phyloP scores from a whole-genome alignment of 257 asterid species.

The Jasminum sambac region DNA sequence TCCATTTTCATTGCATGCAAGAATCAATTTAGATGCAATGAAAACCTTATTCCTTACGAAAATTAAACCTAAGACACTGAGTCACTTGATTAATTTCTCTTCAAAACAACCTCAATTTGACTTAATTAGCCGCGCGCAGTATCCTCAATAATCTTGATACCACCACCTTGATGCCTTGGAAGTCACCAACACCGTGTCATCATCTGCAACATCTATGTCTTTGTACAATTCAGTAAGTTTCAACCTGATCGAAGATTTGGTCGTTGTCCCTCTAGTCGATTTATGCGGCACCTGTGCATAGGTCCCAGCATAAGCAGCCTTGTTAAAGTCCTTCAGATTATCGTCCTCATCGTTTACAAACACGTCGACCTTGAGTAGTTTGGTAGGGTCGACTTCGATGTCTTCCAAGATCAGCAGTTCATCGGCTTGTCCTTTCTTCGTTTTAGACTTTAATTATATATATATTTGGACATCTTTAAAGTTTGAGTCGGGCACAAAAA shows the following conservation, averaged over 20 bases:
- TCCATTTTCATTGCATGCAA: too few species aligned
- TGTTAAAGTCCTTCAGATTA: conserved; percentile 33
- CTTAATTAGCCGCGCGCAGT: not conserved
- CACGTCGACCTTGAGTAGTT: conserved; percentile 54
- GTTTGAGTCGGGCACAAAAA: too few species aligned
- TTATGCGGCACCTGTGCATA: conserved; percentile 60
- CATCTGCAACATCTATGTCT: conserved; percentile 56
- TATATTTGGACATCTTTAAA: too few species aligned
- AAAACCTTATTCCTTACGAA: too few species aligned
- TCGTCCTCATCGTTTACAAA: conserved; percentile 64
- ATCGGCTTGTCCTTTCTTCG: conserved; percentile 39
- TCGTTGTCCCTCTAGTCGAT: conserved; percentile 19
- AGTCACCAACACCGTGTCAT: conserved; percentile 46
- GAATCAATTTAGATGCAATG: too few species aligned
- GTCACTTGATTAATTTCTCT: too few species aligned
- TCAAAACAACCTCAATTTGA: too few species aligned
- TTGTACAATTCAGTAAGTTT: conserved; percentile 51
- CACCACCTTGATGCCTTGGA: conserved; percentile 48
- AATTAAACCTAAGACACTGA: too few species aligned
- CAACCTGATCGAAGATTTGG: conserved; percentile 41
- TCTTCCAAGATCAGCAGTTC: conserved; percentile 39
- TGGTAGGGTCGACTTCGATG: conserved; percentile 31
- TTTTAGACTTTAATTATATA: too few species aligned
- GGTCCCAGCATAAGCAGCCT: conserved; percentile 63
- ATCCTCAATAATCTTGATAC: conserved; percentile 41